phyloP scores from a whole-genome alignment of 1,139 yeast genomes.

The Diutina ranongensis region DNA sequence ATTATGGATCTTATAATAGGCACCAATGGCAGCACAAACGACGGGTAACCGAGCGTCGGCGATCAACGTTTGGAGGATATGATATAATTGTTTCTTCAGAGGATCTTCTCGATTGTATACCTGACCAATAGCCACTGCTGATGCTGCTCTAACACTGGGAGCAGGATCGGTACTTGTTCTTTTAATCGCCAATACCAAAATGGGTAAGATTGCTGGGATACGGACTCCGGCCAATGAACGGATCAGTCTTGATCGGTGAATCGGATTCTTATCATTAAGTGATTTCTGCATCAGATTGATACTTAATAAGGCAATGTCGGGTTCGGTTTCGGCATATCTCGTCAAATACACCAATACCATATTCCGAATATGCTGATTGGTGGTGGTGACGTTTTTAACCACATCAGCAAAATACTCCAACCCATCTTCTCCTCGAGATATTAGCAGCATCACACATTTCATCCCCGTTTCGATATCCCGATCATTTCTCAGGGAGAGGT shows the following conservation, averaged over 20 bases:
- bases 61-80: conserved; percentile 23
- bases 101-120: conserved; percentile 33
- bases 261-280: conserved; percentile 57
- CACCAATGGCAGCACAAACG: conserved; percentile 54
- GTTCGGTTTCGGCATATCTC: conserved; percentile 74
- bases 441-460: conserved; percentile 57
- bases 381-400: conserved; percentile 73
- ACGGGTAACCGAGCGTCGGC: conserved; percentile 50
- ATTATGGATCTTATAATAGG: conserved; percentile 33
- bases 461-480: conserved; percentile 67
- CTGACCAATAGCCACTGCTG: conserved; percentile 69
- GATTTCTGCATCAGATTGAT: conserved; percentile 88
- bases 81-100: conserved; percentile 8
- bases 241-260: conserved; percentile 60
- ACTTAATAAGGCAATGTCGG: conserved; percentile 77
- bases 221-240: conserved; percentile 72
- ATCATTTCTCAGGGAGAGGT: conserved; percentile 59
- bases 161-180: conserved; percentile 63
- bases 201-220: conserved; percentile 72
- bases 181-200: conserved; percentile 61
- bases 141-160: conserved; percentile 66
- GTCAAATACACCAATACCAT: conserved; percentile 70
- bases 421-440: conserved; percentile 56
- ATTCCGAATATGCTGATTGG: conserved; percentile 57
- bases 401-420: conserved; percentile 72